A percentile compares a stretch with the other conserved stretches of the same genome.
Evolutionary conservation across 139 green algal genomes (phyloP).

Genomic region (Raphidocelis subcapitata): DNA sequence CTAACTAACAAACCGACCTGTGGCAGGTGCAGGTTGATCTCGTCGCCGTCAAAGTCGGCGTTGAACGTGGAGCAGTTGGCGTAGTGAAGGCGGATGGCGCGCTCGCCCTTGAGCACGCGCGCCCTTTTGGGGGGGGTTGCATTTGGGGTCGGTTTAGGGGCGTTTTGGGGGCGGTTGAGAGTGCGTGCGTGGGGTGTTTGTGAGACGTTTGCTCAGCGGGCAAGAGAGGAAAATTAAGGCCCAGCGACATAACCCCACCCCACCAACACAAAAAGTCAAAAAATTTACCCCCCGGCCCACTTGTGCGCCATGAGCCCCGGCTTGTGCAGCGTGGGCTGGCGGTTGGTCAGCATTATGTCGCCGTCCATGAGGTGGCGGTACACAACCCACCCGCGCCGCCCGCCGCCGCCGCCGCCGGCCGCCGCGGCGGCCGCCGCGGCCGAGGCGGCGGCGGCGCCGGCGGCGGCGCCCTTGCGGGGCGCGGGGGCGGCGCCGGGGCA

Average conservation of each 20-base stretch:
- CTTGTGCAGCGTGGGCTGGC: constrained; percentile 99
- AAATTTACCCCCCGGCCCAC: constrained; percentile 47
- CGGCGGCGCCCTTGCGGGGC: not conserved
- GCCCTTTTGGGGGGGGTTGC: no score
- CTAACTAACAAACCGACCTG: no score
- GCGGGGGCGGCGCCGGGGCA: not conserved
- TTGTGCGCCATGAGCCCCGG: constrained; percentile 75
- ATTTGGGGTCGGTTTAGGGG: no score
- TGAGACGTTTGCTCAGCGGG: no score
- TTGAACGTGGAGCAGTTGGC: constrained; percentile 98
- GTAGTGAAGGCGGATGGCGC: constrained; percentile 99
- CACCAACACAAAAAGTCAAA: no score
- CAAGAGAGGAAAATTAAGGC: no score
- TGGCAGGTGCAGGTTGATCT: constrained; percentile 99
- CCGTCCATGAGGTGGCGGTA: constrained; percentile 92
- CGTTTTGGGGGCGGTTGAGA: no score
- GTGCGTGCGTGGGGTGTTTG: no score
- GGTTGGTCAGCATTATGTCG: constrained; percentile 97
- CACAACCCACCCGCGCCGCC: constrained; percentile 61
- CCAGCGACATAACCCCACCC: no score
- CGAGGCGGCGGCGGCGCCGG: not conserved
- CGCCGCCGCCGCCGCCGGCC: constrained; percentile 23
- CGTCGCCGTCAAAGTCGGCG: constrained; percentile 98
- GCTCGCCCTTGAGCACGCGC: constrained; percentile 79
- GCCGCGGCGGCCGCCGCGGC: constrained; percentile 16